Evolutionary conservation across 129 eudicot species (phyloP), one percentile per base, ranked within the genome.

Genomic region (Centella asiatica): DNA sequence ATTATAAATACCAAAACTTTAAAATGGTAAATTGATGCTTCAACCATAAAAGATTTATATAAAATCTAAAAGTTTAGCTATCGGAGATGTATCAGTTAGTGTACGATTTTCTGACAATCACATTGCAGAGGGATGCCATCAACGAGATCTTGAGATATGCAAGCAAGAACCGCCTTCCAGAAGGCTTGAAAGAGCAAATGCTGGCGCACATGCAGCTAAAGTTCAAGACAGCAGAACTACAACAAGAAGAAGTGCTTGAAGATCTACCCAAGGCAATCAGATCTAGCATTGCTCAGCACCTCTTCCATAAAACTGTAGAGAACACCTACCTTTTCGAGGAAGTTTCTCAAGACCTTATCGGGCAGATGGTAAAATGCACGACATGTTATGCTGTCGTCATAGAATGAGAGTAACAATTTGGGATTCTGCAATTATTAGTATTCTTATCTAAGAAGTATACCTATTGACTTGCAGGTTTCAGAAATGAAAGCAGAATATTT

Each of bases 181-280:
- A 81, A 75, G 83, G 87, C 14, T 67, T 88, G 54, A 84, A 81
- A 69, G 83, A 81, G 72, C 89, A 84, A 81, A 88, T 88, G 94
- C 81, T 88, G 69, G 89, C 94, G 64, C 89, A 84, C 56, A 66
- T 74, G 76, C 82, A 87, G 73, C 94, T 84, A 23, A 88, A 80
- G 78, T 84, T 81, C 65, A 88, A 66, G 75, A 84, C 96, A 60
- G 94, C 96, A 67, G 96, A 88, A 78, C 76, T 88, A 53, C 89
- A 84, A 59, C 96, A 88, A 75, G 89, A 88, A 66, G 89, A 81
- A 80, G 89, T 88, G 39, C 76, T 84, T 36, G 76, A 79, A 60
- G 87, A 79, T 72, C 46, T 88, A 23, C 94, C 96, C 10, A 88
- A 84, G 77, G 96, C 94, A 20, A 84, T 88, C 67, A 81, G 96